Evolutionary conservation across 1,284 basidiomycete genomes (phyloP).

Genomic region (Tausonia pullulans): DNA sequence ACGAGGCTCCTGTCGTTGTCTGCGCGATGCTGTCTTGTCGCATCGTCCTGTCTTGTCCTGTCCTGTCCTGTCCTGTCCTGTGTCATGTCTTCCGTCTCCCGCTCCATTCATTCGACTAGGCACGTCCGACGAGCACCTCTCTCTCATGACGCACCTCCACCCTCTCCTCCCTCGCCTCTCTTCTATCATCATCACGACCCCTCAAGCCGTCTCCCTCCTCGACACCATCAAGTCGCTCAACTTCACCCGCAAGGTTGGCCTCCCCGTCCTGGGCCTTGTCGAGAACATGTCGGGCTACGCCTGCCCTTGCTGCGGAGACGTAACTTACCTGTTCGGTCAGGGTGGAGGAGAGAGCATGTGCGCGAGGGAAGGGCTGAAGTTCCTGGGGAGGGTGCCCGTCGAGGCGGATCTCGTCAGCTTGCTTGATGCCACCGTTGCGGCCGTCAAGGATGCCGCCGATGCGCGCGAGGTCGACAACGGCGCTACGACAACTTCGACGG

Average conservation of each 20-base stretch:
- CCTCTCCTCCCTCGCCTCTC: slow-evolving; percentile 69
- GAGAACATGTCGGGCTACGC: slow-evolving; percentile 99
- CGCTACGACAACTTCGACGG: background rate
- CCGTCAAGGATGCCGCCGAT: slow-evolving; percentile 8
- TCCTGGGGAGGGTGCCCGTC: slow-evolving; percentile 84
- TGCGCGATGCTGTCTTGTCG: background rate
- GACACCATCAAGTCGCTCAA: slow-evolving; percentile 94
- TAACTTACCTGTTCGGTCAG: slow-evolving; percentile 88
- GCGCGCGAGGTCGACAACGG: background rate
- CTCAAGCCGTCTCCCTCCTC: slow-evolving; percentile 88
- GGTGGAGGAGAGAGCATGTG: slow-evolving; percentile 88
- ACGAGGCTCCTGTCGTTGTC: background rate
- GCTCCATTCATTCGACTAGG: slow-evolving; percentile 41
- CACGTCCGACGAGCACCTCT: slow-evolving; percentile 97
- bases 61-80: background rate
- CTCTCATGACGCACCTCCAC: slow-evolving; percentile 82
- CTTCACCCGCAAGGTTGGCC: slow-evolving; percentile 73
- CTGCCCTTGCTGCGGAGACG: slow-evolving; percentile 87
- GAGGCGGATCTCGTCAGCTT: slow-evolving; percentile 83
- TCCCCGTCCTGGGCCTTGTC: slow-evolving; percentile 86
- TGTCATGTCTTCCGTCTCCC: too few relatives aligned
- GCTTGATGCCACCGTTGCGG: slow-evolving; percentile 50
- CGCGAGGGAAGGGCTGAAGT: slow-evolving; percentile 55
- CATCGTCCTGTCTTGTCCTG: too few relatives aligned
- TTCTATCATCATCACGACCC: slow-evolving; percentile 88